Evolutionary conservation across 768 basidiomycete genomes (phyloP), one percentile per base, ranked within the genome.

Genomic region (Wakefieldia striispora): DNA sequence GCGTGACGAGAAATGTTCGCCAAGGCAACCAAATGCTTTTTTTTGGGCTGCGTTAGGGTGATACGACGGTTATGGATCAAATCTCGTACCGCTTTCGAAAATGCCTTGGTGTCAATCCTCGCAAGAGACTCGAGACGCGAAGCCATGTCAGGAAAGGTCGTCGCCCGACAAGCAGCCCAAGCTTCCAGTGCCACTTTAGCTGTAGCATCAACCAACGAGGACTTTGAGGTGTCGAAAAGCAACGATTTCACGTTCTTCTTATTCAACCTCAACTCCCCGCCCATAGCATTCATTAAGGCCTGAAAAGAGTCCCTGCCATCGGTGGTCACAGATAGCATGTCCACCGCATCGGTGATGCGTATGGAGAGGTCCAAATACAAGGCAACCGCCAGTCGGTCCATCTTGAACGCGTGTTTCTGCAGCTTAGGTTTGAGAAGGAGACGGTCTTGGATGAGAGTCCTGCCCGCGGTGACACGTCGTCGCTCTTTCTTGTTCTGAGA

Each of bases 1-100:
- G 73, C 63, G 40, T 80, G 73, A 6, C 68, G 72, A 13, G 72
- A 69, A 42, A 77, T 65, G 54, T 75, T 82, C 1, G 75, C 67
- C 2, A 85, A 59, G 17, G 74, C 69, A 16, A 62, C 50, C 7
- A 86, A 66, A 33, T 66, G 67, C 79, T 76, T 57, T 23, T 24
- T 49, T 24, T 36, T 47, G 9, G 50, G 12, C 29, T 46, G 6
- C 9, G 43, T 47, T 3, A 57, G 44, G 27, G 6, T 1, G 19
- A 31, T 16, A 21, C 17, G 1, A 14, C 16, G 13, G n/a, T 31
- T 17, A 36, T 8, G 16, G 29, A 41, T 4, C 1, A 35, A 43
- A 4, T 3, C 11, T 36, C 68, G 36, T 53, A 76, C 77, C 52
- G 47, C 17, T 37, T 51, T 50, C 17, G 58, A 21, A 2, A 77